Conservation (phyloP, 2,329 filamentous ascomycete genomes). For the Pseudogymnoascus sp. region DNA sequence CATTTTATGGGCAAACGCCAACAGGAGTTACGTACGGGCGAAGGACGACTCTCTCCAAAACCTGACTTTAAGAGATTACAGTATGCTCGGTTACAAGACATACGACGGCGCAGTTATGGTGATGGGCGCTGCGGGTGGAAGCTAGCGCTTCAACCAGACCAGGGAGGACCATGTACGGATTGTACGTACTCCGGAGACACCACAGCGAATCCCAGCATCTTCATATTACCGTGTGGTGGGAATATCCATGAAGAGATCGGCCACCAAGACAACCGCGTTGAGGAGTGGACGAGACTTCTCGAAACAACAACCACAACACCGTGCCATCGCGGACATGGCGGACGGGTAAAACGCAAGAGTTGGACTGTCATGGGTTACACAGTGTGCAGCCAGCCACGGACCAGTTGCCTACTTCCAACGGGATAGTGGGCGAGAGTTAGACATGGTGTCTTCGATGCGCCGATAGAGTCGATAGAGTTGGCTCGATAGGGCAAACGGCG, state of each 20-base stretch:
- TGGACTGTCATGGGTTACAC: background rate
- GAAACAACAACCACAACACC: slow-evolving; percentile 5
- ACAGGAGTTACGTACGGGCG: background rate
- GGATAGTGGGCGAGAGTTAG: background rate
- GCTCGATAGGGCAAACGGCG: background rate
- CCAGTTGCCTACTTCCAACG: slow-evolving; percentile 1
- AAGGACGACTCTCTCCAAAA: background rate
- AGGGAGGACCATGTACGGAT: slow-evolving; percentile 1
- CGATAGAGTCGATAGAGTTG: slow-evolving; percentile 6
- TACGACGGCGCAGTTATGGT: background rate
- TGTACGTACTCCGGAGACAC: background rate
- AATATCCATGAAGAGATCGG: slow-evolving; percentile 1
- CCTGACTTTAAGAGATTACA: background rate
- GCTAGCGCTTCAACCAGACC: background rate
- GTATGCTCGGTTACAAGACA: background rate
- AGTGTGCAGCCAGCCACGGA: background rate
- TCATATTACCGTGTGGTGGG: slow-evolving; percentile 6
- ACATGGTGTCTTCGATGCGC: background rate
- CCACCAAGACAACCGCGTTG: slow-evolving; percentile 2
- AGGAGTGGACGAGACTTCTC: slow-evolving; percentile 1
- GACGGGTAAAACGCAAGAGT: background rate
- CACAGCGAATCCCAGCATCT: background rate
- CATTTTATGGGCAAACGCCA: background rate
- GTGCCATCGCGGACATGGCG: background rate
- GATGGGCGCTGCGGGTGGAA: background rate